Evolutionary conservation across 1,284 basidiomycete genomes (phyloP), one percentile per base, ranked within the genome.

Genomic region (Sanghuangporus baumii): DNA sequence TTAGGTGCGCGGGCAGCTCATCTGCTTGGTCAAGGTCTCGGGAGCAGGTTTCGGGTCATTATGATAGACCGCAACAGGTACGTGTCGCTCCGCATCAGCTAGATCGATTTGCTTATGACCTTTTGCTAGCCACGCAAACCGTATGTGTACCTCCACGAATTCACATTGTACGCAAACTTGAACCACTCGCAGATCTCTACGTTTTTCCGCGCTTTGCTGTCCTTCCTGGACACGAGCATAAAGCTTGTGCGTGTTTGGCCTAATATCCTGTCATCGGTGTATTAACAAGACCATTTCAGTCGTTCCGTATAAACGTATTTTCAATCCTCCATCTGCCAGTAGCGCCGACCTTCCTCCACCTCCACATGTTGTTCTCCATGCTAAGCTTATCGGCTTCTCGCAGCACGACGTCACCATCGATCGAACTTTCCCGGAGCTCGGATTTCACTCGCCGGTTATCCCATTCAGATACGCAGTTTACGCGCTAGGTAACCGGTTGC

Each of bases 51-150:
- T 84, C 78, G 82, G 50, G 77, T 91, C 41, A 79, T 91, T n/a
- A 75, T 87, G n/a, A 78, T 91, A 47, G 89, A 91, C 69, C 75
- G 88, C 60, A 89, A 91, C 68, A 81, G 84, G 75, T 86, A 69
- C 62, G 79, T 73, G 9, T 26, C 50, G 48, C 36, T 48, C 48
- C 18, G 12, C 40, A 23, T 51, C 60, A 18, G n/a, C 50, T 18
- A 47, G 62, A 26, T 37, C 40, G 59, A 67, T 69, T 20, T 50
- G 38, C 38, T 48, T 55, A 37, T 47, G 36, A 23, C 20, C 7
- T 55, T n/a, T 66, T 46, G 34, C 8, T 52, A 82, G 81, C 16
- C 80, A 83, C 69, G 70, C 75, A 41, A 79, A 82, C 67, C 77
- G 78, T 81, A 58, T 65, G 78, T 68, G 34, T 65, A 48, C 18